phyloP scores from a whole-genome alignment of 2,329 filamentous ascomycete genomes.

The Trichoderma polysporum region DNA sequence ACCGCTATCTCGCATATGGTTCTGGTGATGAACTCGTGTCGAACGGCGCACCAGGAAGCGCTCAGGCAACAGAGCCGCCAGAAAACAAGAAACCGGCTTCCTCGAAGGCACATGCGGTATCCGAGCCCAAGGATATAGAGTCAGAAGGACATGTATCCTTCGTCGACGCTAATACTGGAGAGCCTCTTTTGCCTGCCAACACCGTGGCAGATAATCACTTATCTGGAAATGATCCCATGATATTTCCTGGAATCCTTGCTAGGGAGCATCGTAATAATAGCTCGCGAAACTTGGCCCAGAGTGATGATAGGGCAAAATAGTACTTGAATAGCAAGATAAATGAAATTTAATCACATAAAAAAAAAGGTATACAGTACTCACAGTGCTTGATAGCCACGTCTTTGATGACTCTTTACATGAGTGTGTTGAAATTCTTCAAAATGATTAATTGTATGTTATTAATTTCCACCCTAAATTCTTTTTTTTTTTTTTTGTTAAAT shows the following conservation, averaged over 20 bases:
- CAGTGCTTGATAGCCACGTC: background rate
- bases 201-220: constrained; percentile 47
- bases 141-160: background rate
- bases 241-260: constrained; percentile 70
- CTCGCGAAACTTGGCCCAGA: constrained; percentile 32
- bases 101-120: background rate
- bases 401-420: background rate
- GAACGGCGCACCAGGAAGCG: constrained; percentile 18
- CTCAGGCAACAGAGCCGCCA: constrained; percentile 23
- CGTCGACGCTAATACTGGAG: constrained; percentile 25
- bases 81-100: background rate
- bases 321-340: background rate
- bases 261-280: constrained; percentile 48
- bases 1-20: constrained; percentile 43
- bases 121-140: background rate
- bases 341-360: background rate
- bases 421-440: background rate
- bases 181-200: constrained; percentile 41
- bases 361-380: background rate
- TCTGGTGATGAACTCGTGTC: background rate
- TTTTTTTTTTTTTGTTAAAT: background rate
- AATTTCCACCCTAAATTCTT: too few relatives aligned
- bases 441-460: background rate
- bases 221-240: constrained; percentile 62
- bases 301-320: background rate